phyloP scores from a whole-genome alignment of 306 rosid species.

The Trichosanthes truncata region DNA sequence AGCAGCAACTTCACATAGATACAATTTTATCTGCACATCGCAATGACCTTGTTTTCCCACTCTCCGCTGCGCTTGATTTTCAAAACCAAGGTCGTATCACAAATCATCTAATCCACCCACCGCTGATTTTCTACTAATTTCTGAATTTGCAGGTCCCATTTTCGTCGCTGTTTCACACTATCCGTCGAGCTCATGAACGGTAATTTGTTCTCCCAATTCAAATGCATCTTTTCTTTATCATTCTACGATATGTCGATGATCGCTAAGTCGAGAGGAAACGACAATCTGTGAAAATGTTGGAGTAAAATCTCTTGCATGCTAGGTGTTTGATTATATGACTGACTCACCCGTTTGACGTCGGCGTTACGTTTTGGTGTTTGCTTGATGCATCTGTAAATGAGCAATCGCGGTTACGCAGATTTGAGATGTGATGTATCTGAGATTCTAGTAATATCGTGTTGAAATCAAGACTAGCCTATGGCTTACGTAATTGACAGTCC shows the following conservation, averaged over 20 bases:
- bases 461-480: not conserved
- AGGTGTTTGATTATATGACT: not conserved
- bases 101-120: not conserved
- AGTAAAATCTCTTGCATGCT: not conserved
- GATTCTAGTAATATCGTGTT: not conserved
- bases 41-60: not conserved
- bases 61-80: not conserved
- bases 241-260: not conserved
- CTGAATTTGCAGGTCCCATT: slow-evolving; percentile 21
- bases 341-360: not conserved
- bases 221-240: not conserved
- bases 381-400: not conserved
- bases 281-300: not conserved
- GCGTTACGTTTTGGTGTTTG: not conserved
- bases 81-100: not conserved
- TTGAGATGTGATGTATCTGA: not conserved
- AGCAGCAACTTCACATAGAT: not conserved
- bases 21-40: not conserved
- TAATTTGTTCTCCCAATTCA: slow-evolving; percentile 1
- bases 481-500: not conserved
- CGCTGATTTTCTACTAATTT: not conserved
- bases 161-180: slow-evolving; percentile 16
- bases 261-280: not conserved
- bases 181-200: slow-evolving; percentile 37
- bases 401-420: not conserved